These are phyloP conservation scores for Brassica hybrid DNA, from an alignment of 441 rosid species.

Conservation along the genomic window DNA sequence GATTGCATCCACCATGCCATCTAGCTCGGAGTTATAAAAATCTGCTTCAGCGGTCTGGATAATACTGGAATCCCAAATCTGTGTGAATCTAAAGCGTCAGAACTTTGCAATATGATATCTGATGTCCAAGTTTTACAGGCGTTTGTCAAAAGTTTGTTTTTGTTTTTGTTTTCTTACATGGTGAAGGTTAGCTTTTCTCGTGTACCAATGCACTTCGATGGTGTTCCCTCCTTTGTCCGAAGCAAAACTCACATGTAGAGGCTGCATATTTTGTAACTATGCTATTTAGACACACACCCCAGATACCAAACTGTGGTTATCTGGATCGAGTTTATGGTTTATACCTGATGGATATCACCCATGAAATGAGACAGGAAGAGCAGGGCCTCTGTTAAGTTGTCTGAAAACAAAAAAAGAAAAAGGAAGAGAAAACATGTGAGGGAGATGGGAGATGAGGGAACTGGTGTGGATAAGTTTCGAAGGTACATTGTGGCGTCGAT, in stretches of 20 bases:
- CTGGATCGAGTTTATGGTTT: not conserved
- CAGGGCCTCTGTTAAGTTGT: conserved; percentile 88
- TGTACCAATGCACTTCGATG: conserved; percentile 86
- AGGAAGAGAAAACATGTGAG: conserved; percentile 9
- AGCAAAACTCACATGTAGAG: conserved; percentile 79
- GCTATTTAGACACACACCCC: not conserved
- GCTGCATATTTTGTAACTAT: conserved; percentile 49
- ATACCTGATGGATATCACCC: conserved; percentile 94
- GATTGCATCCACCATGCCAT: conserved; percentile 64
- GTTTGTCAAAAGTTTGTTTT: not conserved
- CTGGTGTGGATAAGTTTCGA: not conserved
- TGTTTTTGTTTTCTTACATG: conserved; percentile 55
- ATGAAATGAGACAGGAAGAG: conserved; percentile 84
- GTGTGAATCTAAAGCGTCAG: conserved; percentile 14
- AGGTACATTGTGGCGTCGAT: conserved; percentile 55
- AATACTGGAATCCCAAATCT: conserved; percentile 83
- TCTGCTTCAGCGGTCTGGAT: conserved; percentile 72
- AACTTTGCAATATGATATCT: conserved; percentile 6
- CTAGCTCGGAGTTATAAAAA: conserved; percentile 54
- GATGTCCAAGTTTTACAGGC: not conserved
- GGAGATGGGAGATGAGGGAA: not conserved
- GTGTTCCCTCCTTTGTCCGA: conserved; percentile 85
- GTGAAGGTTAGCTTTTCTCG: conserved; percentile 77
- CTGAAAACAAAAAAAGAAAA: conserved; percentile 43
- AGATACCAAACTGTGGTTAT: not conserved